Evolutionary conservation across 176 grass and related monocot species (phyloP).

Genomic region (Carex scoparia): DNA sequence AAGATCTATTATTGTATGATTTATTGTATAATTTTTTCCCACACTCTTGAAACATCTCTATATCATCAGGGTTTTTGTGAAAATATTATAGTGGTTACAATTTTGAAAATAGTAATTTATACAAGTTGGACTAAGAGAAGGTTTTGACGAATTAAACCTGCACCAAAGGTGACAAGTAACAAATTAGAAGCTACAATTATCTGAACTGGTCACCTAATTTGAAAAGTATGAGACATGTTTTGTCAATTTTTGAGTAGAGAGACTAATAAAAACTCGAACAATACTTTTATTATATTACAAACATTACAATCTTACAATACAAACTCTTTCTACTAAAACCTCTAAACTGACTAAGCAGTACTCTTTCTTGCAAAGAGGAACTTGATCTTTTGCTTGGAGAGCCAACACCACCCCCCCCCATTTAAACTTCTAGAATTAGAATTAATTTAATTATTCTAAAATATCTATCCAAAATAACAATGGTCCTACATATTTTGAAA

Average conservation of each 20-base stretch:
- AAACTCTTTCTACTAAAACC: no score
- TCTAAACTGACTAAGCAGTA: no score
- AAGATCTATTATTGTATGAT: background rate
- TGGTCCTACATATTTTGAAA: no score
- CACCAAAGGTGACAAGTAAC: background rate
- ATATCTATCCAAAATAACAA: no score
- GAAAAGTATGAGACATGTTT: background rate
- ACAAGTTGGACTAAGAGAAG: background rate
- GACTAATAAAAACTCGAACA: no score
- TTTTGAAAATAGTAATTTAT: background rate
- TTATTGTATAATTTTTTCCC: background rate
- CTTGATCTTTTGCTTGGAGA: no score
- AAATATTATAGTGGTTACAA: background rate
- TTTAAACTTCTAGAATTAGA: no score
- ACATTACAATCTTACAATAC: no score
- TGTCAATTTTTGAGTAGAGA: background rate
- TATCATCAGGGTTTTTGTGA: background rate
- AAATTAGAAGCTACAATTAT: background rate
- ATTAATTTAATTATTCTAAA: no score
- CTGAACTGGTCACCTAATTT: background rate
- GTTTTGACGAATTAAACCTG: background rate
- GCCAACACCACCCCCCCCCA: no score
- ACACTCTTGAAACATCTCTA: background rate
- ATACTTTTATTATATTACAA: no score
- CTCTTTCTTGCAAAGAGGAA: no score